These are phyloP conservation scores for Gaeumannomyces tritici DNA, from an alignment of 2,329 filamentous ascomycete genomes.

Conservation along the genomic window DNA sequence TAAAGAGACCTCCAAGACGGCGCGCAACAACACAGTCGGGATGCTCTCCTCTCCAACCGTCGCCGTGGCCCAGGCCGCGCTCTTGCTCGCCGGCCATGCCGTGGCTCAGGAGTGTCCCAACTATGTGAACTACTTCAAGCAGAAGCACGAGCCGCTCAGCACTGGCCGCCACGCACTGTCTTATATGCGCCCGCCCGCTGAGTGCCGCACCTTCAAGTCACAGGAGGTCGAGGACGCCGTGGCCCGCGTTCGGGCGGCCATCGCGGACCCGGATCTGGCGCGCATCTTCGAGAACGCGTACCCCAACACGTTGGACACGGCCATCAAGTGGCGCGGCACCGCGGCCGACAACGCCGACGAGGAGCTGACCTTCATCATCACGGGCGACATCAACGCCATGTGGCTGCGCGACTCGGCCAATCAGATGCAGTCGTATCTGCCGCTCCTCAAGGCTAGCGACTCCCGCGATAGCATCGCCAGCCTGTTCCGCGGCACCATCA, in stretches of 20 bases:
- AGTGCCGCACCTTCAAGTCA: slow-evolving; percentile 75
- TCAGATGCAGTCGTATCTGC: slow-evolving; percentile 66
- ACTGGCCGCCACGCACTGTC: slow-evolving; percentile 67
- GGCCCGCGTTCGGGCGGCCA: slow-evolving; percentile 53
- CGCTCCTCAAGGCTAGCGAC: slow-evolving; percentile 44
- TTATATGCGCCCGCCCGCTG: slow-evolving; percentile 65
- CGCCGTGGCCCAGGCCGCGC: neutral
- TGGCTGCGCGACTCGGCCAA: slow-evolving; percentile 38
- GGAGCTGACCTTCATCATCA: slow-evolving; percentile 59
- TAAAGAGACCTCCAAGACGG: neutral
- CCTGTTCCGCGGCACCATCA: slow-evolving; percentile 65
- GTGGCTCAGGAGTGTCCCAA: slow-evolving; percentile 43
- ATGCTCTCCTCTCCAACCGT: neutral
- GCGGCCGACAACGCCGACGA: slow-evolving; percentile 11
- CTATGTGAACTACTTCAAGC: slow-evolving; percentile 50
- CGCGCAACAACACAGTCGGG: neutral
- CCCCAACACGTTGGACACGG: slow-evolving; percentile 53
- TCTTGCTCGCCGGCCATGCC: slow-evolving; percentile 5
- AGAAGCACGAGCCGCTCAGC: slow-evolving; percentile 61
- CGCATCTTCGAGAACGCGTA: slow-evolving; percentile 64
- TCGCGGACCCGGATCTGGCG: slow-evolving; percentile 68
- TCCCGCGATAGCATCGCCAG: slow-evolving; percentile 51
- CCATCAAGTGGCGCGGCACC: slow-evolving; percentile 13
- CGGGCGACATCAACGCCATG: slow-evolving; percentile 20
- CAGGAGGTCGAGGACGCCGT: slow-evolving; percentile 70